Conservation (phyloP, 2,329 filamentous ascomycete species). For the Penicillium sp. region DNA sequence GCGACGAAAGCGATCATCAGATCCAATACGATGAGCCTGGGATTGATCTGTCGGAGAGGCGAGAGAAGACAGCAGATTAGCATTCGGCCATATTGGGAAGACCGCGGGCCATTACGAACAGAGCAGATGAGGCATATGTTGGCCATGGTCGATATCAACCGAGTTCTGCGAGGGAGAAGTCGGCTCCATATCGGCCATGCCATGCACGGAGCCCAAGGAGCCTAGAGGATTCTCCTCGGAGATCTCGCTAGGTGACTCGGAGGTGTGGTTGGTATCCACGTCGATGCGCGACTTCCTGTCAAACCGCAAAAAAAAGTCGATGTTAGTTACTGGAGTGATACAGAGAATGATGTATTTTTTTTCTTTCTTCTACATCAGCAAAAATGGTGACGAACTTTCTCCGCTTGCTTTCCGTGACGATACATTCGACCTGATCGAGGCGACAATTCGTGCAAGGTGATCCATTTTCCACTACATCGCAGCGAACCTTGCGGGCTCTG, state of each 20-base stretch:
- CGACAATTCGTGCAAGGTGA: constrained; percentile 87
- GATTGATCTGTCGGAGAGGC: constrained; percentile 34
- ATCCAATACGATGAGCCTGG: constrained; percentile 51
- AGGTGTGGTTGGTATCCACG: constrained; percentile 39
- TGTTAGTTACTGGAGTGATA: constrained; percentile 17
- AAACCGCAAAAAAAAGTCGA: constrained; percentile 12
- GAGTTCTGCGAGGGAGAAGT: constrained; percentile 51
- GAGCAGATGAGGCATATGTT: constrained; percentile 66
- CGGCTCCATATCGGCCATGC: constrained; percentile 38
- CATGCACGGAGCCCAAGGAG: constrained; percentile 34
- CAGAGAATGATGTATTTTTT: neutral
- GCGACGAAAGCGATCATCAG: constrained; percentile 50
- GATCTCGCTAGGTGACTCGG: constrained; percentile 41
- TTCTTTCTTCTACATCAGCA: neutral
- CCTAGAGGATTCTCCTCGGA: constrained; percentile 40
- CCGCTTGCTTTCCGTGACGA: constrained; percentile 78
- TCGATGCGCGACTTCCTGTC: constrained; percentile 48
- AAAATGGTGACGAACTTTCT: constrained; percentile 54
- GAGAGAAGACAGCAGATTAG: constrained; percentile 6
- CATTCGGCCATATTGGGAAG: neutral
- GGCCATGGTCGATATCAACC: constrained; percentile 53
- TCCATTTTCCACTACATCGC: constrained; percentile 86
- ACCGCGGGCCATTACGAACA: constrained; percentile 53
- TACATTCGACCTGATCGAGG: constrained; percentile 54
- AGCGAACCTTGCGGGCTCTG: constrained; percentile 85